phyloP scores from a whole-genome alignment of 2,329 filamentous ascomycete genomes.

The Phoma herbarum region DNA sequence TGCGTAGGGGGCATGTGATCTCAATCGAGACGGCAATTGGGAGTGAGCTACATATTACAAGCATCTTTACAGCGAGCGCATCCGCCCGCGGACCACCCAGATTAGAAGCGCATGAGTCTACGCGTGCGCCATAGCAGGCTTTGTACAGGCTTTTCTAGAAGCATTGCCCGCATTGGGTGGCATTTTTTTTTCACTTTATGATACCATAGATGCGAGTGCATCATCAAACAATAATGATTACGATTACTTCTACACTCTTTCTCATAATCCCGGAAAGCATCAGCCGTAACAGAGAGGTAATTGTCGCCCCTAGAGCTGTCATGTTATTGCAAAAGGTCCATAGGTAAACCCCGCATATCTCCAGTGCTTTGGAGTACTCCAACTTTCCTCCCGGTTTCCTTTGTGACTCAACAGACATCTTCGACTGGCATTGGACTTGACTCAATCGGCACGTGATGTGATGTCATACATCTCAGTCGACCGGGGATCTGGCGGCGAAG shows the following conservation, averaged over 20 bases:
- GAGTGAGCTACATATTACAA: conserved; percentile 13
- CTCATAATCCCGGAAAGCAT: not conserved
- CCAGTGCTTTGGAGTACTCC: too few relatives aligned
- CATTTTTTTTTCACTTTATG: conserved; percentile 30
- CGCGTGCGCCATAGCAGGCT: conserved; percentile 34
- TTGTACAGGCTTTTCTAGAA: conserved; percentile 13
- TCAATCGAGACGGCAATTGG: conserved; percentile 15
- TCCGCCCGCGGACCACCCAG: conserved; percentile 13
- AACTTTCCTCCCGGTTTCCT: too few relatives aligned
- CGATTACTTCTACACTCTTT: not conserved
- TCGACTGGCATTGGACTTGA: not conserved
- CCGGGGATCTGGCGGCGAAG: not conserved
- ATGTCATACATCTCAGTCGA: conserved; percentile 4
- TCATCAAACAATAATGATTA: conserved; percentile 19
- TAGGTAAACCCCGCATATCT: not conserved
- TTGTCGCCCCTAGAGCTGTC: not conserved
- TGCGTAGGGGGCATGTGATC: not conserved
- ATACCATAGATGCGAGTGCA: conserved; percentile 45
- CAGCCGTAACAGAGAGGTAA: not conserved
- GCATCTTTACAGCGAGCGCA: conserved; percentile 19
- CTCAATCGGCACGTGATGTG: conserved; percentile 11
- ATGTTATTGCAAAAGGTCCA: not conserved
- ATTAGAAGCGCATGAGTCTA: conserved; percentile 25
- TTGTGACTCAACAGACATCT: too few relatives aligned
- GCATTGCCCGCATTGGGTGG: conserved; percentile 17